phyloP scores from a whole-genome alignment of 2,329 filamentous ascomycete species.

The Talaromyces islandicus region DNA sequence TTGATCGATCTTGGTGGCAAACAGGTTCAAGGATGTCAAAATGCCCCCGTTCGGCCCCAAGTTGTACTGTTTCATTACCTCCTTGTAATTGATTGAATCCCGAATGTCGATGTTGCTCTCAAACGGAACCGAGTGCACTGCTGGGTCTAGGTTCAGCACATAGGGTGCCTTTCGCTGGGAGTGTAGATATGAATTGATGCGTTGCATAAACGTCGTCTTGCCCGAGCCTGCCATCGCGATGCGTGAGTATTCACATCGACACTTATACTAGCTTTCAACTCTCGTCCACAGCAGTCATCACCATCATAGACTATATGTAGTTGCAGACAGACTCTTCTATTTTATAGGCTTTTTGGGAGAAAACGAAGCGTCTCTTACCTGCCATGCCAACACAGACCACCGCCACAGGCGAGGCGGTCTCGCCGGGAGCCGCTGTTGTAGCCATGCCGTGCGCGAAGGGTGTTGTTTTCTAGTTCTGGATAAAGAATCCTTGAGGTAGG shows the following conservation, averaged over 20 bases:
- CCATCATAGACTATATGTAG: not conserved
- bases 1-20: constrained; percentile 97
- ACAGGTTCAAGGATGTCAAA: constrained; percentile 89
- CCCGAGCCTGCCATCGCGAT: constrained; percentile 62
- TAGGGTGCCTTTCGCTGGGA: constrained; percentile 76
- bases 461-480: not conserved
- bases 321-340: not conserved
- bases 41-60: constrained; percentile 96
- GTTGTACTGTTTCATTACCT: constrained; percentile 99
- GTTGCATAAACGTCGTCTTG: constrained; percentile 99
- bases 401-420: constrained; percentile 54
- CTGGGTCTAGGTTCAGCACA: constrained; percentile 94
- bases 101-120: constrained; percentile 98
- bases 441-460: constrained; percentile 1
- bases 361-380: constrained; percentile 44
- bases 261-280: not conserved
- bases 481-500: not conserved
- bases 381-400: constrained; percentile 98
- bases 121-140: constrained; percentile 87
- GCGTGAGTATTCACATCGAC: not conserved
- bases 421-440: constrained; percentile 24
- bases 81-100: constrained; percentile 97
- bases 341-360: not conserved
- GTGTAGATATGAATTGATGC: constrained; percentile 91
- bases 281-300: not conserved